These are phyloP conservation scores for Crithidia brevicula DNA, from an alignment of 208 protist species.

Conservation along the genomic window DNA sequence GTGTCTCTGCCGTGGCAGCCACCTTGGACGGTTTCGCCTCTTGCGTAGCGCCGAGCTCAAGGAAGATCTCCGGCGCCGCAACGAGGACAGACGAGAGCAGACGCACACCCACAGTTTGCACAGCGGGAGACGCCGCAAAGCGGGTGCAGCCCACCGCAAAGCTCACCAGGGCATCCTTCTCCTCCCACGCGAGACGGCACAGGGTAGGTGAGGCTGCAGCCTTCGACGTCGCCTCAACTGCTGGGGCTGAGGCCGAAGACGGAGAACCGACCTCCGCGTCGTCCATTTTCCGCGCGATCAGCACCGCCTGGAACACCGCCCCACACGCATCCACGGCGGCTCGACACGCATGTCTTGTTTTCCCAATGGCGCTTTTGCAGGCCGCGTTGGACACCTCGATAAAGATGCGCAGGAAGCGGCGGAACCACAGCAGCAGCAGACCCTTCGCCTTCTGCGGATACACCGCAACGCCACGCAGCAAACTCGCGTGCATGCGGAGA, in stretches of 20 bases:
- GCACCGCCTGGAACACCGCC: constrained; percentile 63
- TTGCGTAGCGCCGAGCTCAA: neutral
- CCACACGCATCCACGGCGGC: constrained; percentile 57
- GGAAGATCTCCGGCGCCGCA: constrained; percentile 64
- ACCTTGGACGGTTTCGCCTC: neutral
- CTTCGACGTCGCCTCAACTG: neutral
- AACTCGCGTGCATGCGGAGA: constrained; percentile 23
- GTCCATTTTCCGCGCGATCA: constrained; percentile 31
- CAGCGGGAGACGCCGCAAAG: constrained; percentile 40
- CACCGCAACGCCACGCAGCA: constrained; percentile 20
- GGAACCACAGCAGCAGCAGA: constrained; percentile 44
- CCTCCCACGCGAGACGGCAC: constrained; percentile 27
- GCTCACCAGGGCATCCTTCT: constrained; percentile 51
- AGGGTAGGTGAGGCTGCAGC: constrained; percentile 19
- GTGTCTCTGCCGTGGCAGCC: no score
- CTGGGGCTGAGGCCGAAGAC: neutral
- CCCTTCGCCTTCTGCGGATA: neutral
- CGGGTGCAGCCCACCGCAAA: constrained; percentile 73
- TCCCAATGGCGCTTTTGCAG: constrained; percentile 19
- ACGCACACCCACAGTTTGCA: constrained; percentile 73
- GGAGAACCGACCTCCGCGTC: neutral
- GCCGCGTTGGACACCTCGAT: constrained; percentile 68
- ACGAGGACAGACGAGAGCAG: constrained; percentile 71
- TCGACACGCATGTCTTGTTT: constrained; percentile 27
- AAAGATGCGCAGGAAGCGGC: constrained; percentile 38